Conservation (phyloP, 345 rosid genomes). For the Gossypium bickii region DNA sequence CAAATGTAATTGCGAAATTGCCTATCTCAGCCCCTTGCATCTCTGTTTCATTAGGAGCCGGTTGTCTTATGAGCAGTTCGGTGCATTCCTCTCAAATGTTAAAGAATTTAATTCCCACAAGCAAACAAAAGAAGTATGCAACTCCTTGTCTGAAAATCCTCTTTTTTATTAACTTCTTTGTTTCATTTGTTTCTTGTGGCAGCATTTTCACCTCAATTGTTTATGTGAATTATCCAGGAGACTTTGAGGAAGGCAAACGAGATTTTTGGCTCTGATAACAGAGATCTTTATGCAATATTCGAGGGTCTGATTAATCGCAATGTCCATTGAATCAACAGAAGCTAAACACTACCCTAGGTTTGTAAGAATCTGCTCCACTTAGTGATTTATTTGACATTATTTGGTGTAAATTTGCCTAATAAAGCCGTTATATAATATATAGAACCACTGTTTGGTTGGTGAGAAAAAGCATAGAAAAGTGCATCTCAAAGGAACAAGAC, state of each 20-base stretch:
- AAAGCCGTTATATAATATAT: background rate
- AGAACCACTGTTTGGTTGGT: background rate
- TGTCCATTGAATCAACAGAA: constrained; percentile 36
- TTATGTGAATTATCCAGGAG: constrained; percentile 45
- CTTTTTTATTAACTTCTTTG: background rate
- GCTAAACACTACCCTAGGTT: constrained; percentile 4
- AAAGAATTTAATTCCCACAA: constrained; percentile 92
- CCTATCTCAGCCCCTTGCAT: constrained; percentile 1
- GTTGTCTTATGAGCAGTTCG: constrained; percentile 83
- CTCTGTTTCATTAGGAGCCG: constrained; percentile 47
- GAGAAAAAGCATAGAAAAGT: background rate
- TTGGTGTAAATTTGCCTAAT: constrained; percentile 18
- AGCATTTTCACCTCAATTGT: background rate
- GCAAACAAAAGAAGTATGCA: constrained; percentile 72
- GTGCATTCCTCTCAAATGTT: constrained; percentile 82
- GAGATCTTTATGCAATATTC: constrained; percentile 69
- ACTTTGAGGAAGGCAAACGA: constrained; percentile 78
- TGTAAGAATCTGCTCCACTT: background rate
- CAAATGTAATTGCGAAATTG: background rate
- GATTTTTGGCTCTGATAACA: constrained; percentile 76
- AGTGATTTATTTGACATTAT: constrained; percentile 10
- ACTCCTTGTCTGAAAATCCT: constrained; percentile 7
- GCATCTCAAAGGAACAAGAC: background rate
- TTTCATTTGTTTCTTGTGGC: background rate
- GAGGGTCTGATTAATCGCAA: constrained; percentile 79